These are phyloP conservation scores for Apiospora aurea DNA, from an alignment of 2,329 filamentous ascomycete genomes.

Conservation along the genomic window DNA sequence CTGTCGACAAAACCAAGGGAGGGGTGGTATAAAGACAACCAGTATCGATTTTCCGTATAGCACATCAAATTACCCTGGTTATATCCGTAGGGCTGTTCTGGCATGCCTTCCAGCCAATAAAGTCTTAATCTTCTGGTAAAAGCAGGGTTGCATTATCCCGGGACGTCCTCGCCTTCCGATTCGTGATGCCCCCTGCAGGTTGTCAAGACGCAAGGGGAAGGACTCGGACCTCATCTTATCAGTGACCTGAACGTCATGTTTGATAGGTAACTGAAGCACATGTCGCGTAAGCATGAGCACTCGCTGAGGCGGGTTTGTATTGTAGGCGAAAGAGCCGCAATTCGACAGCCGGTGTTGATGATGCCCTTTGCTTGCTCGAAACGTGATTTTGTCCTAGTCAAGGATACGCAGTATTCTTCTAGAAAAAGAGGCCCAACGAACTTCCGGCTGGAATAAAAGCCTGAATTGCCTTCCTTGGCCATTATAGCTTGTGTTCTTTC, in stretches of 20 bases:
- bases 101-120: not conserved
- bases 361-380: not conserved
- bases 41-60: too few relatives aligned
- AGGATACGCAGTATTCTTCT: too few relatives aligned
- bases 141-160: not conserved
- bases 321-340: not conserved
- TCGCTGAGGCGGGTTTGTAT: not conserved
- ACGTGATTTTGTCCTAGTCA: too few relatives aligned
- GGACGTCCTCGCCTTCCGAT: not conserved
- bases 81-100: too few relatives aligned
- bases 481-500: not conserved
- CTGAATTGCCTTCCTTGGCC: not conserved
- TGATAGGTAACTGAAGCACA: not conserved
- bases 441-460: too few relatives aligned
- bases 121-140: not conserved
- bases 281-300: not conserved
- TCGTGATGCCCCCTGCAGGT: not conserved
- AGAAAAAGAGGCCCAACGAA: not conserved
- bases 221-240: not conserved
- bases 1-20: too few relatives aligned
- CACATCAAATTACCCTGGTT: too few relatives aligned
- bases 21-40: too few relatives aligned
- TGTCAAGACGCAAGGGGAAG: not conserved
- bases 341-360: not conserved
- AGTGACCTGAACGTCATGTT: not conserved